Base-by-base conservation (phyloP, 169 alveolate species). In the Perkinsus chesapeaki region DNA sequence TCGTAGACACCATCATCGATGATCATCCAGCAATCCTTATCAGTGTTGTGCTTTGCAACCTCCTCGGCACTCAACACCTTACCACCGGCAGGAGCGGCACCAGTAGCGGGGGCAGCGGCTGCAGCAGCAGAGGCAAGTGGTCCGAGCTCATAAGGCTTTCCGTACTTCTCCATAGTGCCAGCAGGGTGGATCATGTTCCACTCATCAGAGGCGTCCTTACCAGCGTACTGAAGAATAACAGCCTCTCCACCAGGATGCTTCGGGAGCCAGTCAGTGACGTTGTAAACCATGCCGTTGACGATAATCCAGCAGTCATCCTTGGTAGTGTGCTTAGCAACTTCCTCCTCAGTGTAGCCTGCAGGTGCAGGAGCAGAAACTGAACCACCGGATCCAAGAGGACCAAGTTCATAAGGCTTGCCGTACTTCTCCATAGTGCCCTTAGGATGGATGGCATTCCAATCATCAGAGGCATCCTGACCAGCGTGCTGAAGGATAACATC, bases 241-340 rank as follows among this genome's bases (percentile, higher is more conserved):
- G 48, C 91, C 90, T 23, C 37, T 31, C 98, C 98, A 48, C 98
- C 98, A 10, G 98, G 98, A 72, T 96, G 98, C 39, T 37, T 39
- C 90, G 94, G 48, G 43, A 95, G 48, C 92, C 95, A 96, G 31
- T 95, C 92, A 12, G 98, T 96, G 39, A 96, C n/a, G 90, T 96
- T 97, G 93, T 96, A 96, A 27, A 96, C 97, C 39, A 93, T 93
- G 48, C 97, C 97, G 48, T 96, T 95, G 91, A 94, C 92, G 39
- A 95, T 96, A 73, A 94, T 91, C 98, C 98, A 96, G 37, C 96
- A 95, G 60, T 96, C 97, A n/a, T 92, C 73, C 90, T 73, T 73
- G n/a, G 94, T 94, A 38, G 91, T 92, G 94, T 96, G 97, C 91
- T 94, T 91, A 0, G 92, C 92, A 19, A 91, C 92, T n/a, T 91